Evolutionary conservation across 176 grass and related monocot genomes (phyloP), one percentile per base, ranked within the genome.

Genomic region (Oryza punctata): DNA sequence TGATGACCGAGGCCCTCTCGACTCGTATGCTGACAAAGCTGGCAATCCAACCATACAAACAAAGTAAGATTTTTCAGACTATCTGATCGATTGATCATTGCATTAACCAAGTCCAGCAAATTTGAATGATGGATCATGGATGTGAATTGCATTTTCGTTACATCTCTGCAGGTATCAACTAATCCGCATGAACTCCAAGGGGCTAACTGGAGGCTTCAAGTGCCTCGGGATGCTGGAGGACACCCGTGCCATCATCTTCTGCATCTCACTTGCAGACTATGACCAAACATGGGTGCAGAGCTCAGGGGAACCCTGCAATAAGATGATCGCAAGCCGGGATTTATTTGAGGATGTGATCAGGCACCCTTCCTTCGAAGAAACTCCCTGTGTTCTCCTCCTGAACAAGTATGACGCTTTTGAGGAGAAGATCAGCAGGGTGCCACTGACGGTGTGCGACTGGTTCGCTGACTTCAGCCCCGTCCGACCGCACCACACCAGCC

Each of bases 171-270:
- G 92, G 76, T 87, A 89, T 82, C 89, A 89, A 40, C 66, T 94
- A 47, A 91, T 94, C 52, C 72, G 84, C 72, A 84, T 89, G 41
- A 87, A 78, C 7, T 84, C 83, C 33, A 91, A 87, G 81, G 92
- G 89, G 29, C 83, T 94, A 15, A 89, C 33, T 30, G 71, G 90
- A 29, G 86, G 92, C 40, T 91, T 89, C 71, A 94, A 89, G 70
- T 94, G 86, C 73, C 68, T 94, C 5, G 89, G 85, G 23, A 94
- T 94, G 89, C 90, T 94, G 43, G 89, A 91, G 70, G 89, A 94
- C 69, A 89, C 87, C 12, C 89, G 80, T 1, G 69, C 83, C 30
- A 78, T 94, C 44, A 91, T 94, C 57, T 94, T 94, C 72, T 94
- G 89, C 75, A 73, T 94, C 43, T 63, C 89, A 0, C 86, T 94